Percentiles rank a stretch among this genome's conserved stretches.
phyloP scores from a whole-genome alignment of 2,329 filamentous ascomycete species.

The Fusarium penzigii region DNA sequence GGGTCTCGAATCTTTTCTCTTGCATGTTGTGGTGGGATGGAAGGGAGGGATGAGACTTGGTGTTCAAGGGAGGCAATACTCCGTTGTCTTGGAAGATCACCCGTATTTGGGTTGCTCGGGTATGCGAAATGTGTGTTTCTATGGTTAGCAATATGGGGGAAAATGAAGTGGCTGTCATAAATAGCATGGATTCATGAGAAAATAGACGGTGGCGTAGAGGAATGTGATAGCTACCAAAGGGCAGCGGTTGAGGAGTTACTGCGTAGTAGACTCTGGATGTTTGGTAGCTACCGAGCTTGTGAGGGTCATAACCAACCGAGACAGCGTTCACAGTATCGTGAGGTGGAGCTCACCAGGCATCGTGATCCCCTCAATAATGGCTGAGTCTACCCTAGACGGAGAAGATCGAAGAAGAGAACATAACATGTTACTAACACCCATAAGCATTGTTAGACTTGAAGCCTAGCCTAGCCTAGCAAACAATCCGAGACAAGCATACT shows the following conservation, averaged over 20 bases:
- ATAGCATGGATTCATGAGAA: not conserved
- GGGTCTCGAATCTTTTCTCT: no score
- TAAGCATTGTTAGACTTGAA: no score
- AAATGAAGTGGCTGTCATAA: not conserved
- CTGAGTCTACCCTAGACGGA: not conserved
- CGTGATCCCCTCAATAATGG: no score
- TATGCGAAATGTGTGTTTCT: not conserved
- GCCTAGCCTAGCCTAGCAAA: slow-evolving; percentile 4
- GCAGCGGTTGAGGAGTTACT: no score
- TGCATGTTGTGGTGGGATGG: no score
- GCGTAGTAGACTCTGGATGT: no score
- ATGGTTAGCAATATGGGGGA: not conserved
- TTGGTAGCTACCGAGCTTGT: no score
- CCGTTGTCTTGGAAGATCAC: not conserved
- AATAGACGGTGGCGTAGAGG: not conserved
- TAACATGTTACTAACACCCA: no score
- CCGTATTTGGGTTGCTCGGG: not conserved
- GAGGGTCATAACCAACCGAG: no score
- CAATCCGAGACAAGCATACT: slow-evolving; percentile 23
- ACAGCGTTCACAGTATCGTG: no score
- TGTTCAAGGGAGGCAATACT: not conserved
- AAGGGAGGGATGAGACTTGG: no score
- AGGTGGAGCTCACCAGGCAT: no score
- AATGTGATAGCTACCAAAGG: not conserved
- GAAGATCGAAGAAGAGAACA: not conserved